A percentile compares a stretch with the other conserved stretches of the same genome.
Evolutionary conservation across 371 early-diverging fungal genomes (phyloP).

Genomic region (Blakeslea trispora): DNA sequence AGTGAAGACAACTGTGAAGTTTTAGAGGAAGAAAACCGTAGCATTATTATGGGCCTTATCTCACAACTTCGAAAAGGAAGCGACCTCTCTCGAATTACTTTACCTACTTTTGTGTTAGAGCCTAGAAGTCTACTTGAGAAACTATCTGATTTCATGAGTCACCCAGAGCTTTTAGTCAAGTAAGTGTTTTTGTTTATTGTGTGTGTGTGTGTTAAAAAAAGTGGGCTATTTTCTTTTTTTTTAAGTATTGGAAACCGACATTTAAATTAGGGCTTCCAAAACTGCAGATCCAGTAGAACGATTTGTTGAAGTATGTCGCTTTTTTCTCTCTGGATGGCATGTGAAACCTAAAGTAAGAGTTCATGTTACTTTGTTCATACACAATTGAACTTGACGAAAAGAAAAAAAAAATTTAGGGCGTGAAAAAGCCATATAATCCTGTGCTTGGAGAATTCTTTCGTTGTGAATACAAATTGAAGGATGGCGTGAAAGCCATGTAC

Average conservation of each 20-base stretch:
- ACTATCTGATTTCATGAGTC: conserved; percentile 92
- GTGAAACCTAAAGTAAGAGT: conserved; percentile 87
- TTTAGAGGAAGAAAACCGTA: conserved; percentile 81
- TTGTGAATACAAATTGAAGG: conserved; percentile 70
- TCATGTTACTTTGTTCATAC: too few species aligned
- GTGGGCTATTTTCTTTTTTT: too few species aligned
- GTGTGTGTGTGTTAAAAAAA: too few species aligned
- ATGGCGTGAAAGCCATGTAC: conserved; percentile 58
- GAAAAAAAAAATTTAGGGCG: conserved; percentile 64
- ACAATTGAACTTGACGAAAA: too few species aligned
- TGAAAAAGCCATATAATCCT: conserved; percentile 87
- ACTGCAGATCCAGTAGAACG: conserved; percentile 80
- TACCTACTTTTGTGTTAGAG: conserved; percentile 94
- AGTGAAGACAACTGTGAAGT: conserved; percentile 63
- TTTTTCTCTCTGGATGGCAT: conserved; percentile 96
- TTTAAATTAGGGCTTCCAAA: conserved; percentile 55
- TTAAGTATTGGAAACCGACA: too few species aligned
- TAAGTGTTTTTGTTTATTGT: conserved; percentile 34
- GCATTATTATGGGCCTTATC: conserved; percentile 83
- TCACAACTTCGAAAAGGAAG: conserved; percentile 83
- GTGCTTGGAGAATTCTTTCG: conserved; percentile 83
- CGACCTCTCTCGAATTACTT: conserved; percentile 82
- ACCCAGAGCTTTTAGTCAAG: conserved; percentile 83
- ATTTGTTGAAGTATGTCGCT: conserved; percentile 86
- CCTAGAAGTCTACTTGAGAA: conserved; percentile 91